phyloP scores from a whole-genome alignment of 345 rosid species.

The Melaleuca alternifolia region DNA sequence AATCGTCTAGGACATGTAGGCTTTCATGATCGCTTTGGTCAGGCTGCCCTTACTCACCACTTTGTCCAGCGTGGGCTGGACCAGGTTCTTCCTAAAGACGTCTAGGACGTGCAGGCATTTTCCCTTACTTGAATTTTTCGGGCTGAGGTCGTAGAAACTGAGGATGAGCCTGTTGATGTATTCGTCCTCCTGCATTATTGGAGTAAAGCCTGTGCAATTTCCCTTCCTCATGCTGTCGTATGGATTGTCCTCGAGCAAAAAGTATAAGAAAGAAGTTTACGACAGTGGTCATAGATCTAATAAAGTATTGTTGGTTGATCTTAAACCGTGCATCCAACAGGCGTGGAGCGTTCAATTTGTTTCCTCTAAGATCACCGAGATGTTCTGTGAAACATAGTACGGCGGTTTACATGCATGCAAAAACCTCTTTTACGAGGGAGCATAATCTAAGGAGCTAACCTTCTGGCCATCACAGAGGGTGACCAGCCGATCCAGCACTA shows the following conservation, averaged over 20 bases:
- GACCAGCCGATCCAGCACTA: constrained; percentile 17
- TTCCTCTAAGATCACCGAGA: too few species aligned
- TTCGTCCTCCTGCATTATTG: background rate
- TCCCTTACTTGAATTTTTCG: constrained; percentile 2
- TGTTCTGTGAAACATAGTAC: background rate
- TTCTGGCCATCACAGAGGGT: constrained; percentile 7
- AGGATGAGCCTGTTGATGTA: background rate
- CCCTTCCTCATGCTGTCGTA: too few species aligned
- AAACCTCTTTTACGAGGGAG: background rate
- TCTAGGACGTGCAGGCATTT: constrained; percentile 37
- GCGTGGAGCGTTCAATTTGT: too few species aligned
- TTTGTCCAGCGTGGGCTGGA: background rate
- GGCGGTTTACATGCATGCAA: background rate
- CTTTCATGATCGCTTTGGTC: too few species aligned
- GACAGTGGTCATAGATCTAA: too few species aligned
- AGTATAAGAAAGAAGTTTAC: too few species aligned
- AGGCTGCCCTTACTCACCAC: background rate
- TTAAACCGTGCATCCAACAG: too few species aligned
- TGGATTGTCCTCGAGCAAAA: too few species aligned
- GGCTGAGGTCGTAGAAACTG: background rate
- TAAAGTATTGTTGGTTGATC: too few species aligned
- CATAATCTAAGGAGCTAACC: background rate
- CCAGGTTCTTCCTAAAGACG: constrained; percentile 22
- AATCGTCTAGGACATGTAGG: background rate
- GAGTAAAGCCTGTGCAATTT: too few species aligned